These are phyloP conservation scores for Diatrype stigma DNA, from an alignment of 2,329 filamentous ascomycete species.

Conservation along the genomic window DNA sequence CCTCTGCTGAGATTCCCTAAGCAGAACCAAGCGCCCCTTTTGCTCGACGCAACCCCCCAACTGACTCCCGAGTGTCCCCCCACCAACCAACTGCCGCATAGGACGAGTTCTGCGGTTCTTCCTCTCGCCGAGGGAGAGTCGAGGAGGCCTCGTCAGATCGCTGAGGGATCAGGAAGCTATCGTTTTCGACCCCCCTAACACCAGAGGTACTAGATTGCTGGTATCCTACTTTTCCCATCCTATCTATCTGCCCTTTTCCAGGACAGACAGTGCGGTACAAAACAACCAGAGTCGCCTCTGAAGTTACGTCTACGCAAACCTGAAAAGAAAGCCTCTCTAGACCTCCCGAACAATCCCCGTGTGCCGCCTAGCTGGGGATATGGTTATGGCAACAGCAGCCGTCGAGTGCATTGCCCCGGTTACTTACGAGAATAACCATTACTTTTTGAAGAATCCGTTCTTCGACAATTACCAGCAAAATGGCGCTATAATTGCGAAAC, in stretches of 20 bases:
- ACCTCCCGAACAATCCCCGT: constrained; percentile 20
- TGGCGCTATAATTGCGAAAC: constrained; percentile 58
- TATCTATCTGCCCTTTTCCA: constrained; percentile 10
- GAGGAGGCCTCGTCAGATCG: constrained; percentile 94
- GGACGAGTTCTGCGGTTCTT: constrained; percentile 96
- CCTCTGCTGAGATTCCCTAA: constrained; percentile 46
- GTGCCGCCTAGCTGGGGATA: constrained; percentile 42
- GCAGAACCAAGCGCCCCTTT: constrained; percentile 41
- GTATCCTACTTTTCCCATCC: constrained; percentile 13
- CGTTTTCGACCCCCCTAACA: constrained; percentile 96
- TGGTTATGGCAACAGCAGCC: constrained; percentile 62
- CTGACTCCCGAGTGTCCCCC: constrained; percentile 51
- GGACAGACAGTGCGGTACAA: constrained; percentile 11
- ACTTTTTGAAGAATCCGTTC: constrained; percentile 33
- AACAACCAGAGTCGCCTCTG: constrained; percentile 14
- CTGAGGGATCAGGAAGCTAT: constrained; percentile 86
- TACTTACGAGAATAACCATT: constrained; percentile 44
- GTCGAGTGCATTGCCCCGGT: constrained; percentile 50
- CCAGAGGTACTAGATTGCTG: constrained; percentile 25
- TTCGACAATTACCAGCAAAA: constrained; percentile 36
- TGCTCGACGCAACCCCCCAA: constrained; percentile 48
- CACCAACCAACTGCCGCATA: constrained; percentile 97
- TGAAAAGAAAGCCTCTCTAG: constrained; percentile 11
- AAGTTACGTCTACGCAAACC: constrained; percentile 15
- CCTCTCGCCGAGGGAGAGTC: constrained; percentile 99